A percentile compares a stretch with the other conserved stretches of the same genome.
phyloP scores from a whole-genome alignment of 2,329 filamentous ascomycete genomes.

The Nemania sp. region DNA sequence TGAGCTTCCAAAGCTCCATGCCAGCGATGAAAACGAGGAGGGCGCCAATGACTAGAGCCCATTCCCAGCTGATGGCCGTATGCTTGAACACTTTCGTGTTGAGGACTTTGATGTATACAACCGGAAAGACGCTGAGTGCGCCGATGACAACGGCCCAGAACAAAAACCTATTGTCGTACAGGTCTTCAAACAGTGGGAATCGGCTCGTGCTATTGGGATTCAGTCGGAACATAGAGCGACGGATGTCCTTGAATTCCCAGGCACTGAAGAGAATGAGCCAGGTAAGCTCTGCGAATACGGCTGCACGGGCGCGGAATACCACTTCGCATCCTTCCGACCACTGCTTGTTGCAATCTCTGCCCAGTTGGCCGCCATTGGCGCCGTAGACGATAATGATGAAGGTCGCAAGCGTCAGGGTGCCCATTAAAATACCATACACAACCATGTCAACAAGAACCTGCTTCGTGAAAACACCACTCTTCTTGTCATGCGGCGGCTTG shows the following conservation, averaged over 20 bases:
- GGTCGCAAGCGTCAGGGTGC: slow-evolving; percentile 64
- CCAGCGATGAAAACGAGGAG: slow-evolving; percentile 67
- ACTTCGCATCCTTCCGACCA: slow-evolving; percentile 59
- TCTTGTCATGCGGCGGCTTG: slow-evolving; percentile 73
- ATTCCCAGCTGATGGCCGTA: slow-evolving; percentile 72
- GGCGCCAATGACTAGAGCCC: slow-evolving; percentile 68
- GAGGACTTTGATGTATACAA: slow-evolving; percentile 73
- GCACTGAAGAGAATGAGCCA: slow-evolving; percentile 75
- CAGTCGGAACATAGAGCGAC: slow-evolving; percentile 71
- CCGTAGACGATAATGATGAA: slow-evolving; percentile 69
- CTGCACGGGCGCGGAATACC: slow-evolving; percentile 71
- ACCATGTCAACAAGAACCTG: slow-evolving; percentile 80
- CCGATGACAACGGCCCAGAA: slow-evolving; percentile 68
- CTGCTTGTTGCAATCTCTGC: slow-evolving; percentile 63
- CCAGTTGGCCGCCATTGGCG: slow-evolving; percentile 58
- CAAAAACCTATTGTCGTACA: slow-evolving; percentile 71
- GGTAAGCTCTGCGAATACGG: slow-evolving; percentile 73
- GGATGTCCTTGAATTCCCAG: slow-evolving; percentile 77
- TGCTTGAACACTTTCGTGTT: slow-evolving; percentile 76
- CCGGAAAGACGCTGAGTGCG: slow-evolving; percentile 64
- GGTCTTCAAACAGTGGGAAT: slow-evolving; percentile 61
- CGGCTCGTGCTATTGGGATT: slow-evolving; percentile 54
- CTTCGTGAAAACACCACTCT: slow-evolving; percentile 72
- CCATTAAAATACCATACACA: slow-evolving; percentile 79
- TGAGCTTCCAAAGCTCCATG: slow-evolving; percentile 72